Base-by-base conservation (phyloP, 495 filamentous ascomycete genomes). In the Monascus purpureus region DNA sequence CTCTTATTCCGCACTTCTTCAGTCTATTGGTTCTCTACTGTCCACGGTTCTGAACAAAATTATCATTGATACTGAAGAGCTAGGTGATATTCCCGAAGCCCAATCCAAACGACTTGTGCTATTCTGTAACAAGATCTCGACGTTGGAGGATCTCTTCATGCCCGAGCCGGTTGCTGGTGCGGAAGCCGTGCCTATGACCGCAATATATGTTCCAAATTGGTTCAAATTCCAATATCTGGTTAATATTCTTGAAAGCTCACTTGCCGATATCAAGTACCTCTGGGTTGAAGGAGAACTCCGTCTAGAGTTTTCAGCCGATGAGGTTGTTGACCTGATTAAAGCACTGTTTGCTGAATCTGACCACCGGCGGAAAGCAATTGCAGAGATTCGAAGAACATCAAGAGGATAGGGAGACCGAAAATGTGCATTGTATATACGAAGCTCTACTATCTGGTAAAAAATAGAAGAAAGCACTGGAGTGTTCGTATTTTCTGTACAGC, bases 331-430 rank as follows among this genome's bases (percentile, higher is more conserved):
- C 42, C 43, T 99, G 55, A 79, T 99, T 29, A 64, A 77, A 40
- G 76, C 84, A 11, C 68, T 93, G 48, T 99, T 99, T 61, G 86
- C 87, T 35, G 88, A 93, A 50, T 85, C 81, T 45, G 67, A 78
- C 16, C 60, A 81, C 45, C 72, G 86, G 28, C 70, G 80, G 46
- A 74, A 71, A 43, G 77, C 80, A 14, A 76, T 94, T 33, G 67
- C 63, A 36, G 82, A 93, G 54, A 93, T 97, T 40, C 72, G 69
- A 39, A 52, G 55, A 28, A 42, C 47, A 5, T 47, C 50, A 9
- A 40, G 45, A 25, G 37, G 33, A 18, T 47, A 39, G 24, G 13
- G 30, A 25, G 30, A 31, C 20, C 20, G 20, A 22, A 0, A 20
- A 19, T 6, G 26, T 17, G n/a, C n/a, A n/a, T n/a, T n/a, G n/a